Conservation (phyloP, 2,329 filamentous ascomycete genomes). For the Akanthomyces dipterigenus region DNA sequence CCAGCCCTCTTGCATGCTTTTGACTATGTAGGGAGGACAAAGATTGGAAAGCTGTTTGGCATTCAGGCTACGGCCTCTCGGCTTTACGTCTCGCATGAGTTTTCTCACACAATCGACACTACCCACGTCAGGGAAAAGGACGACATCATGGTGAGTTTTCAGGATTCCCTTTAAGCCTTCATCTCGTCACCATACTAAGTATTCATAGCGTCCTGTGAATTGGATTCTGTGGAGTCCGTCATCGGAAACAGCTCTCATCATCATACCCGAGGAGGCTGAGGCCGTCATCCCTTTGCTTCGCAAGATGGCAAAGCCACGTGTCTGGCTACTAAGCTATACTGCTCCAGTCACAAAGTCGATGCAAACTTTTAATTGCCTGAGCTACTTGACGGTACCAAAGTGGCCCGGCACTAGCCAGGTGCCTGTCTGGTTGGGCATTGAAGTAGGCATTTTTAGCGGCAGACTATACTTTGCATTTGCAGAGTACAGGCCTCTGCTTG, state of each 20-base stretch:
- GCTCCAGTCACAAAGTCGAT: constrained; percentile 55
- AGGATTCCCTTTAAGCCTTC: too few species aligned
- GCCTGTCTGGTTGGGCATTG: constrained; percentile 47
- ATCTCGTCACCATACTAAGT: constrained; percentile 12
- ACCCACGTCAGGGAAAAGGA: not conserved
- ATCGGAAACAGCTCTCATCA: constrained; percentile 43
- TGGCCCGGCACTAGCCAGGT: constrained; percentile 33
- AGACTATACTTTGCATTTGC: constrained; percentile 51
- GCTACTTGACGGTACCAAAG: constrained; percentile 45
- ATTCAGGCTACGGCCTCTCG: not conserved
- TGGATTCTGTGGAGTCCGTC: constrained; percentile 54
- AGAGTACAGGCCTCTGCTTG: constrained; percentile 34
- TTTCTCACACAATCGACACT: not conserved
- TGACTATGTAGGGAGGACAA: not conserved
- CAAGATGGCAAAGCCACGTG: constrained; percentile 13
- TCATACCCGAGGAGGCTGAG: constrained; percentile 60
- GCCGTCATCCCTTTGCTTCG: constrained; percentile 40
- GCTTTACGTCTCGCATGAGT: constrained; percentile 1
- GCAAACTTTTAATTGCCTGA: constrained; percentile 49
- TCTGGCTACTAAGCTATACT: constrained; percentile 50
- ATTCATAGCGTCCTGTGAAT: constrained; percentile 40
- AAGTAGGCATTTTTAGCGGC: constrained; percentile 55
- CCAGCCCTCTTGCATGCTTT: not conserved
- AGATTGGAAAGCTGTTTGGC: not conserved
- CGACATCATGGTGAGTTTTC: not conserved